A percentile compares a stretch with the other conserved stretches of the same genome.
phyloP scores from a whole-genome alignment of 1,284 basidiomycete genomes.

The Cryptococcus sp. region DNA sequence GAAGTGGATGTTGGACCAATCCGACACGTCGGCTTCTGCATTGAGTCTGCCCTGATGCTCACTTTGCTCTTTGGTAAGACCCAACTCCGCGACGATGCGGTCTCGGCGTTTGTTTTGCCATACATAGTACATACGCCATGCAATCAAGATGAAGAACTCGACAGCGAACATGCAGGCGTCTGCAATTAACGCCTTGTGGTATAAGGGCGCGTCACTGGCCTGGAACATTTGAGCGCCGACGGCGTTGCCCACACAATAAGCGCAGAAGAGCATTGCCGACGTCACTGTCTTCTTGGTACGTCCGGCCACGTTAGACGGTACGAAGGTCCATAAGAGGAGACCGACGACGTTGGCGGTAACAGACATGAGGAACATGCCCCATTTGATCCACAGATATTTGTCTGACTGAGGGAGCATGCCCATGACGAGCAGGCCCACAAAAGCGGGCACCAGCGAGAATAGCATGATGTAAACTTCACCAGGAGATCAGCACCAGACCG shows the following conservation, averaged over 20 bases:
- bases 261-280: conserved; percentile 8
- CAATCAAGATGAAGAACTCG: conserved; percentile 6
- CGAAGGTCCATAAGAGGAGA: conserved; percentile 23
- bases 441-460: conserved; percentile 13
- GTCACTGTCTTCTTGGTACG: conserved; percentile 21
- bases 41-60: conserved; percentile 4
- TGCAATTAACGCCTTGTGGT: conserved; percentile 5
- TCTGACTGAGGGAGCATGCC: conserved; percentile 7
- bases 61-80: conserved; percentile 3
- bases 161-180: conserved; percentile 8
- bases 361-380: conserved; percentile 10
- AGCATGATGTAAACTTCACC: conserved; percentile 11
- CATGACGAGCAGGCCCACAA: conserved; percentile 10
- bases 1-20: conserved; percentile 18
- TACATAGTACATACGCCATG: conserved; percentile 1
- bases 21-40: conserved; percentile 8
- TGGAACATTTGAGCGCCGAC: conserved; percentile 16
- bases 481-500: not conserved
- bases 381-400: conserved; percentile 12
- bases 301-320: conserved; percentile 28
- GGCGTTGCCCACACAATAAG: conserved; percentile 17
- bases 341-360: conserved; percentile 18
- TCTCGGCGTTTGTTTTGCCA: conserved; percentile 3
- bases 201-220: conserved; percentile 7
- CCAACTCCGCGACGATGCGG: conserved; percentile 3